Base-by-base conservation (phyloP, 345 rosid genomes). In the Jatropha curcas region DNA sequence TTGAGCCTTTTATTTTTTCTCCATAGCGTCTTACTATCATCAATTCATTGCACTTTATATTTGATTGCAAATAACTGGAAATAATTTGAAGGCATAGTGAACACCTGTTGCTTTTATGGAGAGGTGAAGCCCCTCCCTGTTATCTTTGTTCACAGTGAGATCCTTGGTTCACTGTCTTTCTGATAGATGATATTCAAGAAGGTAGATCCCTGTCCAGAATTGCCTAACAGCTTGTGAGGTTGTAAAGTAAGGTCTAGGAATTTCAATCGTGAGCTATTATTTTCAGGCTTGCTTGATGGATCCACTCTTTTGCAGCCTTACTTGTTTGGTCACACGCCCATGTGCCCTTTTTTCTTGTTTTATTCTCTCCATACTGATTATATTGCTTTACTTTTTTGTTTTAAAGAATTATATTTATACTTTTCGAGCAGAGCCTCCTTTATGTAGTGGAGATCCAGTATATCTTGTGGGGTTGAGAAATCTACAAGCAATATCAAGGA, bases 401-500 rank as follows among this genome's bases (percentile, higher is more conserved):
- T 9, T 25, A 19, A 41, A 45, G 13, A 6, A 53, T 37, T 43
- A 2, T 70, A 11, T 41, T 70, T 20, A 4, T 60, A 13, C 39
- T 76, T 72, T 74, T 62, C 78, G 80, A 68, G 74, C 86, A 94
- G 97, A 90, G 74, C 97, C 98, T 78, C 80, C 93, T 66, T 79
- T 92, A 63, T 83, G 86, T 65, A 94, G 94, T 80, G 98, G 98
- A 63, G 97, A 94, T 71, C 84, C 93, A 59, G 96, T 94, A 43
- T 87, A 82, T 82, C 96, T 94, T 65, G 93, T 94, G 65, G 97
- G 97, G 68, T 75, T 94, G 73, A 94, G 90, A 79, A 92, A 85
- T 78, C 90, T 89, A 25, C 96, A 86, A 77, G 96, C 92, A 70
- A 92, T 94, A 67, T 94, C 96, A 43, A 86, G 98, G 84, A 92